Conservation (phyloP, 257 asterid genomes). For the Catharanthus roseus region DNA sequence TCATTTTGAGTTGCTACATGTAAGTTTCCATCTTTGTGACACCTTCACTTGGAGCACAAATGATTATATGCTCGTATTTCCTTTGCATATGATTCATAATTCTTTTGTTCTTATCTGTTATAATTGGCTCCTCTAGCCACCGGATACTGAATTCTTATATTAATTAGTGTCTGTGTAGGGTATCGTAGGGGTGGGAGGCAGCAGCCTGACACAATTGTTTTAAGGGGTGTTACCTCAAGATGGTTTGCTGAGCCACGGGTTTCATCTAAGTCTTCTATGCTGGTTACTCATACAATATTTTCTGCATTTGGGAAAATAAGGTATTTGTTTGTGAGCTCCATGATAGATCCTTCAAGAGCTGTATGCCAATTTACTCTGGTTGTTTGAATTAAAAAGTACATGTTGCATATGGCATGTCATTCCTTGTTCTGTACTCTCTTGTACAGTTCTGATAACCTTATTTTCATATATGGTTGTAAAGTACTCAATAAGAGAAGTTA, state of each 20-base stretch:
- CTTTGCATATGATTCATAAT: background rate
- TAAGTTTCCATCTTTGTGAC: background rate
- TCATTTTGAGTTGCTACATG: background rate
- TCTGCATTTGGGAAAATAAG: conserved; percentile 83
- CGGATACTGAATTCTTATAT: background rate
- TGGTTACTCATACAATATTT: conserved; percentile 81
- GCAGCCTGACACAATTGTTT: conserved; percentile 80
- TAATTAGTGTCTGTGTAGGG: conserved; percentile 35
- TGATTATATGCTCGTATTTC: background rate
- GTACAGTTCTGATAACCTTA: background rate
- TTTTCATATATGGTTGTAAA: background rate
- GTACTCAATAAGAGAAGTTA: too few relatives aligned
- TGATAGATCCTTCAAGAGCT: background rate
- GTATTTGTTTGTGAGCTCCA: conserved; percentile 22
- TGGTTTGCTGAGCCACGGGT: conserved; percentile 98
- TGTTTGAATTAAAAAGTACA: background rate
- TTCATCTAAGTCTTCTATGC: conserved; percentile 96
- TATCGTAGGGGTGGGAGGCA: conserved; percentile 46
- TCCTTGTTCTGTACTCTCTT: background rate
- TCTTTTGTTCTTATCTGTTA: background rate
- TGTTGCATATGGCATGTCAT: background rate
- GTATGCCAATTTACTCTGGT: background rate
- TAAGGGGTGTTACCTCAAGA: conserved; percentile 92
- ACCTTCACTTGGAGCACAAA: background rate
- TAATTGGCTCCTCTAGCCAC: background rate